A percentile compares a stretch with the other conserved stretches of the same genome.
Evolutionary conservation across 257 asterid genomes (phyloP).

Genomic region (Capsicum baccatum): DNA sequence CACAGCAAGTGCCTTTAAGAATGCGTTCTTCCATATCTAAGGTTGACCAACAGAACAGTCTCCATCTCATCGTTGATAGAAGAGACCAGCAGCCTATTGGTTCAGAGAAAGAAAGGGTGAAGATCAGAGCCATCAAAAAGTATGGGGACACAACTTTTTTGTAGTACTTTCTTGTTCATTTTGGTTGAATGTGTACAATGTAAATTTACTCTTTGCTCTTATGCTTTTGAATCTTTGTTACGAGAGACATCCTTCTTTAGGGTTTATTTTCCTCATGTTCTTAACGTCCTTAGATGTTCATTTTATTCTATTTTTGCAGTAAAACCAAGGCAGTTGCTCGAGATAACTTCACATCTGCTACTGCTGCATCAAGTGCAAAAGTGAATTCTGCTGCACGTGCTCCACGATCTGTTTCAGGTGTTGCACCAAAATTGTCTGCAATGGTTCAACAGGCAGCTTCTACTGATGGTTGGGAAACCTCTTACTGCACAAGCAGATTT

Average conservation of each 20-base stretch:
- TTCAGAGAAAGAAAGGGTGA: slow-evolving; percentile 72
- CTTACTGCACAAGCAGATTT: slow-evolving; percentile 71
- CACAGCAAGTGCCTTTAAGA: slow-evolving; percentile 63
- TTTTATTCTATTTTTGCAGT: slow-evolving; percentile 32
- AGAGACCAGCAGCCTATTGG: slow-evolving; percentile 66
- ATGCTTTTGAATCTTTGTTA: slow-evolving; percentile 11
- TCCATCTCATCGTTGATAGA: slow-evolving; percentile 72
- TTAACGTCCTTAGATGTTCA: slow-evolving; percentile 4
- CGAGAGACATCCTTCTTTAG: background rate
- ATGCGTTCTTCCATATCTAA: slow-evolving; percentile 69
- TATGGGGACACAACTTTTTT: slow-evolving; percentile 38
- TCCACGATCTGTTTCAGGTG: slow-evolving; percentile 76
- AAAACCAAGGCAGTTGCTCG: slow-evolving; percentile 66
- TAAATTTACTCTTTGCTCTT: slow-evolving; percentile 25
- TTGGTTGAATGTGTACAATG: slow-evolving; percentile 11
- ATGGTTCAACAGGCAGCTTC: slow-evolving; percentile 57
- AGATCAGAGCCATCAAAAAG: slow-evolving; percentile 74
- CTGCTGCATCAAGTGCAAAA: slow-evolving; percentile 85
- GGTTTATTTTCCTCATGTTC: background rate
- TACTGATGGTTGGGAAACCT: slow-evolving; percentile 78
- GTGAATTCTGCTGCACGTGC: slow-evolving; percentile 68
- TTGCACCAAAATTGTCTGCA: slow-evolving; percentile 70
- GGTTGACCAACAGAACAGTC: slow-evolving; percentile 69
- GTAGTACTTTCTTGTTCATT: background rate
- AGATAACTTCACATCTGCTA: slow-evolving; percentile 76